Evolutionary conservation across 2,329 filamentous ascomycete genomes (phyloP), one percentile per base, ranked within the genome.

Genomic region (Fonsecaea erecta): DNA sequence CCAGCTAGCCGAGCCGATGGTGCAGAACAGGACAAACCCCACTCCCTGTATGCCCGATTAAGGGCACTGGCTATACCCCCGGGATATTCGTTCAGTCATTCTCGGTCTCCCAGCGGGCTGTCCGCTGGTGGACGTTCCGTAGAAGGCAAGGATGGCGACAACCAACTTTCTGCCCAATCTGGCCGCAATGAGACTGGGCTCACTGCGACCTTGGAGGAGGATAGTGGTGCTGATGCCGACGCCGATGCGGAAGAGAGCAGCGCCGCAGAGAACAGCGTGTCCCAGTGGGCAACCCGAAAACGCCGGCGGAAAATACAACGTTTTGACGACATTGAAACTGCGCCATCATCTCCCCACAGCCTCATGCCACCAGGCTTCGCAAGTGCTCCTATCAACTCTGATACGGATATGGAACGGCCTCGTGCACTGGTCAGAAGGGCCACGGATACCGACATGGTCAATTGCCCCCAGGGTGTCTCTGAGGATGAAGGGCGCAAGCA

Each of bases 231-330:
- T 75, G 67, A 69, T 58, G 67, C 64, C 28, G 67, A 69, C 54
- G 87, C 83, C 14, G 92, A 95, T 75, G 91, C 89, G 1, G 57
- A 60, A 1, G 93, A 96, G 75, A 92, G 95, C 74, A 96, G 92
- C 52, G 91, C 88, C 0, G 92, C 93, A 59, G 93, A 97, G 74
- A 84, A 83, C n/a, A 79, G 79, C 18, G 73, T 77, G n/a, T 74
- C 79, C 14, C 80, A 81, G 59, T 73, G 77, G 30, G 72, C 77
- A 1, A 85, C 84, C 67, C 82, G 81, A 34, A 90, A 85, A 77
- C 88, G 84, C 76, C 88, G 88, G 76, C 85, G 86, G 69, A 87
- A 86, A 74, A 81, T 87, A 70, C 85, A 75, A 82, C 84, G 79
- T 77, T 83, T 77, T 72, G 83, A 73, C 77, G 87, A 74, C 66